Conservation (phyloP, 1,284 basidiomycete genomes). For the Stygiomarasmius scandens region DNA sequence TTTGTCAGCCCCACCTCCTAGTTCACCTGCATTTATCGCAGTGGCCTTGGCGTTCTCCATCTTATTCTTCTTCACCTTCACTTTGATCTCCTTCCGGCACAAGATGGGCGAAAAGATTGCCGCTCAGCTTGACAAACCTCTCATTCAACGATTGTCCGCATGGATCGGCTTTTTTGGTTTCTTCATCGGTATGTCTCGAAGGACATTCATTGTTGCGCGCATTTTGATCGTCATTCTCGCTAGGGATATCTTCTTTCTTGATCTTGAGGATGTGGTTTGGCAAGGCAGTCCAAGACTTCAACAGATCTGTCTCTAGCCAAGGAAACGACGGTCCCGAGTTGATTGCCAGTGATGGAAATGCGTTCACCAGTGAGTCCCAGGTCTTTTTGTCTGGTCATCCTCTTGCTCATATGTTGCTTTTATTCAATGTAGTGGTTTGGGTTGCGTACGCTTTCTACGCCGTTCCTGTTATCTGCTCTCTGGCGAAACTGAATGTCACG, state of each 20-base stretch:
- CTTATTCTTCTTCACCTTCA: slow-evolving; percentile 71
- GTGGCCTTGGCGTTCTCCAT: slow-evolving; percentile 59
- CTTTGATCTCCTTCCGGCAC: slow-evolving; percentile 66
- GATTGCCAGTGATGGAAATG: slow-evolving; percentile 67
- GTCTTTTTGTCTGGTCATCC: slow-evolving; percentile 2
- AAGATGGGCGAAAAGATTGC: slow-evolving; percentile 59
- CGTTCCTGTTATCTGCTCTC: slow-evolving; percentile 67
- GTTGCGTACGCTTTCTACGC: slow-evolving; percentile 75
- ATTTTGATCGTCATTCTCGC: too few species aligned
- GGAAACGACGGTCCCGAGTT: slow-evolving; percentile 59
- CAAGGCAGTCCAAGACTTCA: slow-evolving; percentile 78
- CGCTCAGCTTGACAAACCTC: slow-evolving; percentile 56
- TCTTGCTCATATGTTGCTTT: slow-evolving; percentile 9
- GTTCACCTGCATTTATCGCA: slow-evolving; percentile 67
- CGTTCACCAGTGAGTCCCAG: slow-evolving; percentile 69
- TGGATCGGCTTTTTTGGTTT: slow-evolving; percentile 79
- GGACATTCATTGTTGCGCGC: too few species aligned
- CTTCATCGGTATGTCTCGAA: slow-evolving; percentile 73
- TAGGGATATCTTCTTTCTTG: slow-evolving; percentile 69
- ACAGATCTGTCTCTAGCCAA: slow-evolving; percentile 55
- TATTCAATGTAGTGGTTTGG: slow-evolving; percentile 61
- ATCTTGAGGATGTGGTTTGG: slow-evolving; percentile 81
- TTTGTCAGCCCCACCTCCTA: slow-evolving; percentile 62
- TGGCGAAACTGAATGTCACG: slow-evolving; percentile 71
- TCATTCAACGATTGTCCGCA: slow-evolving; percentile 60